A percentile compares a stretch with the other conserved stretches of the same genome.
Evolutionary conservation across 2,329 filamentous ascomycete genomes (phyloP).

Genomic region (Massarina eburnea): DNA sequence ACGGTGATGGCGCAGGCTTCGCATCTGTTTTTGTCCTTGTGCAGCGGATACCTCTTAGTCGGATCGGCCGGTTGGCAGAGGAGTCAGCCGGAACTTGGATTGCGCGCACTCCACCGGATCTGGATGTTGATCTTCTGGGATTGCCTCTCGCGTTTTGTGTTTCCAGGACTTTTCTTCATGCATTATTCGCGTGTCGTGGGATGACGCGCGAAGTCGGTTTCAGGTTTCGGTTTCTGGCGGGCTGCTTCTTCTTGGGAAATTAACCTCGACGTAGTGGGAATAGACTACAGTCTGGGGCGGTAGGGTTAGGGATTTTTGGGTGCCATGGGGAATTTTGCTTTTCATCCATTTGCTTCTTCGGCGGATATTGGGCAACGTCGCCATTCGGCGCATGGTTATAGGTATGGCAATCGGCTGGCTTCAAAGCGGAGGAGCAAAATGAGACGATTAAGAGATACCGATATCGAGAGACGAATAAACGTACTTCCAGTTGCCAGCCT

Average conservation of each 20-base stretch:
- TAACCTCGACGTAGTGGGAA: constrained; percentile 13
- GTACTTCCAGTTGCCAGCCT: constrained; percentile 6
- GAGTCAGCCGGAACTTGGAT: constrained; percentile 1
- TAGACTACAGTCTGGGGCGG: constrained; percentile 7
- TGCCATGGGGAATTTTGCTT: not conserved
- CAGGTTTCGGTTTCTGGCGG: constrained; percentile 12
- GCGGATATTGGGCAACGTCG: not conserved
- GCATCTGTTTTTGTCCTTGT: constrained; percentile 14
- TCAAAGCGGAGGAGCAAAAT: constrained; percentile 10
- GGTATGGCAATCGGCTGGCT: constrained; percentile 14
- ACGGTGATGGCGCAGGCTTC: constrained; percentile 9
- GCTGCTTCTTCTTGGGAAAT: constrained; percentile 8
- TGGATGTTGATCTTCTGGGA: not conserved
- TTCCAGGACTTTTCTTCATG: not conserved
- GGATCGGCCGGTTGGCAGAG: constrained; percentile 16
- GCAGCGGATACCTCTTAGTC: constrained; percentile 39
- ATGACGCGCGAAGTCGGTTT: constrained; percentile 5
- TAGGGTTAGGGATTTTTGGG: not conserved
- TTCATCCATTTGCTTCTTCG: not conserved
- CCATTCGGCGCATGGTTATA: constrained; percentile 13
- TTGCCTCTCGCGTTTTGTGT: not conserved
- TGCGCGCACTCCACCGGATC: constrained; percentile 8
- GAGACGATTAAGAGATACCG: constrained; percentile 20
- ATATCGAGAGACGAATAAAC: constrained; percentile 19
- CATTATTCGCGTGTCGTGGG: not conserved